Base-by-base conservation (phyloP, 768 basidiomycete genomes). In the Suillus bovinus region DNA sequence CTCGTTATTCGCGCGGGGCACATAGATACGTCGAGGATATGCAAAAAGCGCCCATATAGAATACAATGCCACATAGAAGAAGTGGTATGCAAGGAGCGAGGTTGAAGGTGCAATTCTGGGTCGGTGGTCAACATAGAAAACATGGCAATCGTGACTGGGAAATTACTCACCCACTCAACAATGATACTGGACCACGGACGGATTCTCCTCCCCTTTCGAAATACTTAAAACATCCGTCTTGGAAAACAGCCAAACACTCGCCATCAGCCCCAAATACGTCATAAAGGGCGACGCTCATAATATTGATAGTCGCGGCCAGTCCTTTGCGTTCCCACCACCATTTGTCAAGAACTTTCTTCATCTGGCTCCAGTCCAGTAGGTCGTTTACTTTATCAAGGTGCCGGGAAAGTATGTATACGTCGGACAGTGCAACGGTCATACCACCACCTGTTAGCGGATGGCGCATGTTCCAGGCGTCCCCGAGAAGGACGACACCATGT, bases 401-500 rank as follows among this genome's bases (percentile, higher is more conserved):
- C 17, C 84, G 77, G 38, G 86, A 76, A 16, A 99, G 81, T 36
- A 91, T 66, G 16, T 94, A 89, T 5, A 91, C 90, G 67, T 99
- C 97, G 70, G 87, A 83, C 53, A 99, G 79, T 2, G 94, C 95
- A 42, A 98, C 96, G 0, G 95, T 96, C 97, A 99, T 99, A 6
- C 97, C 97, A 13, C 95, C 94, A 6, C 97, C 97, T 0, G 97
- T 99, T 24, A 99, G 82, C 2, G 97, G 97, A 74, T 99, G 97
- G 0, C 97, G 91, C 96, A 99, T 99, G 72, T 99, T 99, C 90
- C 94, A 96, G 2, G 96, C 88, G 72, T 99, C 97, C 2, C 97
- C 97, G 38, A 97, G 80, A 64, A 99, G 86, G 62, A 99, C 78
- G 11, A 86, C 86, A 29, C 93, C 93, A 55, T 87, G 82, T 65